Percentiles rank a stretch among this genome's conserved stretches.
These are phyloP conservation scores for Akanthomyces dipterigenus DNA, from an alignment of 2,329 filamentous ascomycete genomes.

Conservation along the genomic window DNA sequence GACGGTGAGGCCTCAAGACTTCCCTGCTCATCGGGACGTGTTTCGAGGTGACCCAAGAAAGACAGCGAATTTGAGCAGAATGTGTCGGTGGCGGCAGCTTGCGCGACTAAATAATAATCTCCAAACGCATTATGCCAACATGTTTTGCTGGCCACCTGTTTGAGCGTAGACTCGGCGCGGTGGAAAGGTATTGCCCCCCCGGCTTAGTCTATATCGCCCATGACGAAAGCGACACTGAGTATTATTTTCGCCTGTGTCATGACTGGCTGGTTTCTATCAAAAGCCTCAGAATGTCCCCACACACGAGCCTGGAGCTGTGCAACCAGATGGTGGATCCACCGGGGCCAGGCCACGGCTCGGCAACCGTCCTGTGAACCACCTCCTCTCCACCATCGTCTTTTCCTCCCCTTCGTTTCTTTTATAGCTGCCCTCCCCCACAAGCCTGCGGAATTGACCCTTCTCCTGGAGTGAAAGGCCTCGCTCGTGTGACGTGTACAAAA, in stretches of 20 bases:
- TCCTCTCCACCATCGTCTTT: conserved; percentile 20
- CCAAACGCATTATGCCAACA: neutral
- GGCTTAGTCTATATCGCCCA: conserved; percentile 15
- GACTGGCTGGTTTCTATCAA: conserved; percentile 4
- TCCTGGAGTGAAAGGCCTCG: conserved; percentile 10
- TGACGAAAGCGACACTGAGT: conserved; percentile 24
- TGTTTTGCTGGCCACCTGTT: neutral
- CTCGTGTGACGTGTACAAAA: conserved; percentile 10
- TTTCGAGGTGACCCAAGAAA: too few relatives aligned
- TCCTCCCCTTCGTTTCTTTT: conserved; percentile 16
- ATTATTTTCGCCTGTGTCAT: conserved; percentile 22
- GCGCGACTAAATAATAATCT: neutral
- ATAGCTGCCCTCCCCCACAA: conserved; percentile 21
- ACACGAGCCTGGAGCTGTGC: conserved; percentile 9
- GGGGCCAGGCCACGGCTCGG: neutral
- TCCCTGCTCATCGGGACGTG: neutral
- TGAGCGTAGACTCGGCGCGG: neutral
- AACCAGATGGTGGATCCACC: conserved; percentile 9
- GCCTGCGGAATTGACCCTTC: conserved; percentile 15
- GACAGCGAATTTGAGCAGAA: neutral
- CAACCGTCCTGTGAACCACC: conserved; percentile 18
- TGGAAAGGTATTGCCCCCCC: conserved; percentile 3
- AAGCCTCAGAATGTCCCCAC: conserved; percentile 7
- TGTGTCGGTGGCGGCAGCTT: neutral
- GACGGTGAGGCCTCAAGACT: neutral